phyloP scores from a whole-genome alignment of 805 yeast genomes.

The Saccharomycopsis fibuligera region DNA sequence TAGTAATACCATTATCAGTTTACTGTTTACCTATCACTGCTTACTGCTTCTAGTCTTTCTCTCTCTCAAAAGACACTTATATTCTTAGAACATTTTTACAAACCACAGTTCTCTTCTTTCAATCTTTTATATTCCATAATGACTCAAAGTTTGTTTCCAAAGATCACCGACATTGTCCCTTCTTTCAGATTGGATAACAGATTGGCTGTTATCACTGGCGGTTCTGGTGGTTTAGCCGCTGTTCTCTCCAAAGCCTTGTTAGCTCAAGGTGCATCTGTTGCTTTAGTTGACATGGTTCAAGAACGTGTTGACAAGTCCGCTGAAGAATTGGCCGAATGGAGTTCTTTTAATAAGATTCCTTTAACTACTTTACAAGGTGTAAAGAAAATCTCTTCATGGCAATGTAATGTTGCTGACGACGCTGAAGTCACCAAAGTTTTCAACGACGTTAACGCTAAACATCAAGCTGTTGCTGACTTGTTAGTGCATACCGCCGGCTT shows the following conservation, averaged over 20 bases:
- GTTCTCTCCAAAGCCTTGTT: conserved; percentile 51
- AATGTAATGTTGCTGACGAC: conserved; percentile 60
- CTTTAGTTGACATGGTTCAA: conserved; percentile 54
- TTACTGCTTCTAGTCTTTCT: background rate
- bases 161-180: conserved; percentile 34
- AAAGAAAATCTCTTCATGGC: conserved; percentile 42
- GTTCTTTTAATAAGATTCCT: conserved; percentile 30
- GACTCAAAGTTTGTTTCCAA: conserved; percentile 17
- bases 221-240: conserved; percentile 61
- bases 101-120: background rate
- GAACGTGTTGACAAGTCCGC: conserved; percentile 50
- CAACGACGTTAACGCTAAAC: conserved; percentile 45
- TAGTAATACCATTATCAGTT: background rate
- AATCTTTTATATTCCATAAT: conserved; percentile 1
- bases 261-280: conserved; percentile 52
- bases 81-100: background rate
- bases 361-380: conserved; percentile 27
- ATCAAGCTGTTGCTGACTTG: conserved; percentile 48
- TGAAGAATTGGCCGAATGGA: conserved; percentile 46
- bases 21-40: background rate
- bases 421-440: conserved; percentile 42
- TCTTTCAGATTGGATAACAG: conserved; percentile 55
- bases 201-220: conserved; percentile 60
- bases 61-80: background rate
- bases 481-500: conserved; percentile 63